These are phyloP conservation scores for Fusarium brachygibbosum DNA, from an alignment of 2,329 filamentous ascomycete species.

Conservation along the genomic window DNA sequence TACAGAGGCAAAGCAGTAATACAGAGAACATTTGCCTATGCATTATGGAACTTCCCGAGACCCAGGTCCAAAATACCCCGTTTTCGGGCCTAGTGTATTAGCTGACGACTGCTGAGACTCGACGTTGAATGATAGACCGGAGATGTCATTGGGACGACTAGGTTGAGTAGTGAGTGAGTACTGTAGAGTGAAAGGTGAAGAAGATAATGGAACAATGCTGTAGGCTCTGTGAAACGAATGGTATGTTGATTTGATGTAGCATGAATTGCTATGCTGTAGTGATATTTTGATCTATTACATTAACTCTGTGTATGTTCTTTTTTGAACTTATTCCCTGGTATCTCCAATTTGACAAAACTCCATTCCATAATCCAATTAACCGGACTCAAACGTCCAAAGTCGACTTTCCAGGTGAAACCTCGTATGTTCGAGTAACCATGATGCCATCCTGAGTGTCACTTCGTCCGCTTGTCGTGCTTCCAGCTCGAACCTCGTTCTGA, in stretches of 20 bases:
- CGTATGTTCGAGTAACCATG: slow-evolving; percentile 47
- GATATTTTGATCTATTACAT: neutral
- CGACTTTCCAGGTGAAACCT: slow-evolving; percentile 44
- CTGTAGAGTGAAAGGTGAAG: neutral
- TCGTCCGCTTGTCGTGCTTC: slow-evolving; percentile 41
- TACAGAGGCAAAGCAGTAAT: neutral
- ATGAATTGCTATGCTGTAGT: neutral
- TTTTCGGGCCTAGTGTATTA: neutral
- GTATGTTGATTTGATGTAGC: neutral
- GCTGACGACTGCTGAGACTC: no score
- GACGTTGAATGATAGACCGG: no score
- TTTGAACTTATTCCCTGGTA: neutral
- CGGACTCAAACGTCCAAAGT: slow-evolving; percentile 42
- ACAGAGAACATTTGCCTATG: neutral
- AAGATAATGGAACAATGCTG: neutral
- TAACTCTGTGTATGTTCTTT: neutral
- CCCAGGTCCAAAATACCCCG: neutral
- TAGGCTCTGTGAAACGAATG: neutral
- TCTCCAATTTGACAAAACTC: slow-evolving; percentile 14
- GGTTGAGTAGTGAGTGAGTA: no score
- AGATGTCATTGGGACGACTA: no score
- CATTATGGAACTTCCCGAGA: neutral
- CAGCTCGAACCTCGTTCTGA: slow-evolving; percentile 42
- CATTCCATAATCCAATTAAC: slow-evolving; percentile 14
- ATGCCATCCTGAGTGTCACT: slow-evolving; percentile 40